Evolutionary conservation across 2,329 filamentous ascomycete species (phyloP).

Genomic region (Dothistroma pini): DNA sequence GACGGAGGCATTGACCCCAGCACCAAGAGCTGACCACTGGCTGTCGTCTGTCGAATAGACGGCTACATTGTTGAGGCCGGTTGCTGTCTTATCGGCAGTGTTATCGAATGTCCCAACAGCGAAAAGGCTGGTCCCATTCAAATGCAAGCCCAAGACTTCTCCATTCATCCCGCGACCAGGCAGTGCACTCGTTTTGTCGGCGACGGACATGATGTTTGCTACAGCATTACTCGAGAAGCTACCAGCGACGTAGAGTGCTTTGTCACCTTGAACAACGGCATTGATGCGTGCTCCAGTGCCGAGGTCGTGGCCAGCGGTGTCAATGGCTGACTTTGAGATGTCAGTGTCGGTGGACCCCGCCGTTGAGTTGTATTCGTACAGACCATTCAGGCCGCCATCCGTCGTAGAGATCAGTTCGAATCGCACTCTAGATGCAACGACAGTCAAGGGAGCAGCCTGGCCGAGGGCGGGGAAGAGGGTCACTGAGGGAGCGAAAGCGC

Average conservation of each 20-base stretch:
- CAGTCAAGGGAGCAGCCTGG: slow-evolving; percentile 62
- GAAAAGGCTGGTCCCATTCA: slow-evolving; percentile 65
- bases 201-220: slow-evolving; percentile 75
- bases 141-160: slow-evolving; percentile 67
- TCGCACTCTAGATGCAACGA: slow-evolving; percentile 86
- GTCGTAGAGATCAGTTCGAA: slow-evolving; percentile 72
- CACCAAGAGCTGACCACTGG: slow-evolving; percentile 74
- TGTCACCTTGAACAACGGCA: slow-evolving; percentile 59
- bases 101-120: slow-evolving; percentile 82
- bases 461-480: slow-evolving; percentile 67
- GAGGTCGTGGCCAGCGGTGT: slow-evolving; percentile 70
- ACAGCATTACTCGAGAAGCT: slow-evolving; percentile 70
- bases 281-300: slow-evolving; percentile 64
- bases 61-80: slow-evolving; percentile 72
- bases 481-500: slow-evolving; percentile 73
- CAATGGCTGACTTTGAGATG: slow-evolving; percentile 69
- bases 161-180: slow-evolving; percentile 74
- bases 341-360: slow-evolving; percentile 57
- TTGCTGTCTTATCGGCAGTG: slow-evolving; percentile 58
- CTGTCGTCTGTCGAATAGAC: slow-evolving; percentile 67
- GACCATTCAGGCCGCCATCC: slow-evolving; percentile 71
- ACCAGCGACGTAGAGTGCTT: slow-evolving; percentile 72
- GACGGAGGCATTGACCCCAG: slow-evolving; percentile 71
- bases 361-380: slow-evolving; percentile 82
- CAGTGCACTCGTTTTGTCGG: slow-evolving; percentile 57